Base-by-base conservation (phyloP, 495 filamentous ascomycete genomes). In the Neurospora sp. region DNA sequence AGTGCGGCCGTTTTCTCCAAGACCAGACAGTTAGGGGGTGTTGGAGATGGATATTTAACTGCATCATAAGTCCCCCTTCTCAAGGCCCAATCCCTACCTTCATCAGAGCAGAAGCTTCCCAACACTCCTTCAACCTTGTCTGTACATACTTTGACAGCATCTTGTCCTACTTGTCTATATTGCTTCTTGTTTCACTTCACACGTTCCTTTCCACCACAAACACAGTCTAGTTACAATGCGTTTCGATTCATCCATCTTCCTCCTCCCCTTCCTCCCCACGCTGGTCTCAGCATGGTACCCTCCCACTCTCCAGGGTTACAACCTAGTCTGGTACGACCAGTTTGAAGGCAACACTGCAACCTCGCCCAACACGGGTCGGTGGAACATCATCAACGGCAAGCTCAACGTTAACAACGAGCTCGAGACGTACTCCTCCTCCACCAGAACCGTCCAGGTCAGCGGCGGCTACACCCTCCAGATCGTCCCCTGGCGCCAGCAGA, bases 401-500 rank as follows among this genome's bases (percentile, higher is more conserved):
- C 69, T 80, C 0, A 73, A 75, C 69, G 80, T 82, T 61, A 87
- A 86, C 79, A 78, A 80, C 71, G 85, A 87, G 73, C 75, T 78
- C 69, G 74, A 87, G 78, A 77, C 74, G 0, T 87, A 86, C 81
- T 74, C 75, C 35, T 73, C 73, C 35, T 80, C 76, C 70, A 73
- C 72, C 47, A 72, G 72, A 39, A 81, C 85, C 72, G 78, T 83
- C n/a, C 81, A 85, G 74, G 72, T 80, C 14, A 83, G 82, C 71
- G 84, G 84, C 35, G 81, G 80, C 40, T 47, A 74, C 39, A 85
- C 84, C 1, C 77, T 87, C 7, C 83, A 85, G 77, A 75, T 86
- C 71, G 80, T 85, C 6, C 85, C 85, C 40, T 83, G 79, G 76
- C 71, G 74, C 40, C 74, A 83, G 71, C 68, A 76, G 39, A 74